Evolutionary conservation across 352 stramenopile genomes (phyloP).

Genomic region (Globisporangium lucens): DNA sequence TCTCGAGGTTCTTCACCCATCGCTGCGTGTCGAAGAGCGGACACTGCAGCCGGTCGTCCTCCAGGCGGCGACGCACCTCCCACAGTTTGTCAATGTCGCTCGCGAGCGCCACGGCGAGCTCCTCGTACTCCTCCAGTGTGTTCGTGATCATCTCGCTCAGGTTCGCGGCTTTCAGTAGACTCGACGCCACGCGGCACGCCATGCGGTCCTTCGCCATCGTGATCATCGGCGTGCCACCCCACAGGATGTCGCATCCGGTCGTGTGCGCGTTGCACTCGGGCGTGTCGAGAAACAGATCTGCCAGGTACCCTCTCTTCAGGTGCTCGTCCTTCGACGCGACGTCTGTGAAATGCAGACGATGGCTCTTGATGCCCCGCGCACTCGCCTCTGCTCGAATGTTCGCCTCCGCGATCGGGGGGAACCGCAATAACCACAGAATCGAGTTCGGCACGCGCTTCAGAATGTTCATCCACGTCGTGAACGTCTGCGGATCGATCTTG

Average conservation of each 20-base stretch:
- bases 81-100: slow-evolving; percentile 85
- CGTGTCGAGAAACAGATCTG: slow-evolving; percentile 93
- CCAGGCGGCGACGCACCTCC: slow-evolving; percentile 64
- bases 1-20: slow-evolving; percentile 87
- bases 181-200: slow-evolving; percentile 85
- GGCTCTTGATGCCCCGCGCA: slow-evolving; percentile 60
- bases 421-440: slow-evolving; percentile 90
- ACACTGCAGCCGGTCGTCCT: slow-evolving; percentile 58
- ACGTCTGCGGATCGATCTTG: slow-evolving; percentile 93
- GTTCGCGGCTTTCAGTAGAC: slow-evolving; percentile 77
- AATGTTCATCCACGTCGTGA: slow-evolving; percentile 92
- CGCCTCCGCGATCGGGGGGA: slow-evolving; percentile 72
- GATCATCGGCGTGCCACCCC: slow-evolving; percentile 89
- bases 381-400: slow-evolving; percentile 85
- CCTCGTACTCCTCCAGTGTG: slow-evolving; percentile 87
- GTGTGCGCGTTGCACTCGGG: slow-evolving; percentile 90
- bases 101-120: slow-evolving; percentile 86
- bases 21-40: slow-evolving; percentile 82
- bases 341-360: slow-evolving; percentile 83
- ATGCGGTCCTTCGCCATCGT: slow-evolving; percentile 90
- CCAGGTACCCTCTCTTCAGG: slow-evolving; percentile 81
- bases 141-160: slow-evolving; percentile 77
- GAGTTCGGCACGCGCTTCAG: slow-evolving; percentile 89
- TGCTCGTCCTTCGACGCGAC: slow-evolving; percentile 90
- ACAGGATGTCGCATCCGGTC: slow-evolving; percentile 91